Percentiles rank a stretch among this genome's conserved stretches.
Conservation (phyloP, 805 yeast genomes). For the Spathaspora gorwiae region DNA sequence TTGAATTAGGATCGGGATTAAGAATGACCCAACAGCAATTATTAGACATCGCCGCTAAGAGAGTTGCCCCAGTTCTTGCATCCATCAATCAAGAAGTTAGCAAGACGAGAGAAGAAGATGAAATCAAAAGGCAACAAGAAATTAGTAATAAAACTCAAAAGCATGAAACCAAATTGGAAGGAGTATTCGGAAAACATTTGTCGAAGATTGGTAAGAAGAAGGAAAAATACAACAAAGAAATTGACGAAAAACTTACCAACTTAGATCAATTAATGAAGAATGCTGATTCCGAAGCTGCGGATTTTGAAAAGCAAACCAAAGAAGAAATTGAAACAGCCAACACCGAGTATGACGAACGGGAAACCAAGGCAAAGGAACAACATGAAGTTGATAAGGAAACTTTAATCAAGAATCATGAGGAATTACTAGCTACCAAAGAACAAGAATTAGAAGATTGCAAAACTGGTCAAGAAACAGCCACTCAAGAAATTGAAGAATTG, state of each 20-base stretch:
- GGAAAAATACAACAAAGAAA: slow-evolving; percentile 38
- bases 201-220: slow-evolving; percentile 35
- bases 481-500: slow-evolving; percentile 41
- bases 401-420: slow-evolving; percentile 39
- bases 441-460: slow-evolving; percentile 42
- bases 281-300: slow-evolving; percentile 29
- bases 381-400: slow-evolving; percentile 44
- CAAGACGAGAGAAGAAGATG: slow-evolving; percentile 40
- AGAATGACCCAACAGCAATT: slow-evolving; percentile 51
- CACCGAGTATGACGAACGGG: slow-evolving; percentile 42
- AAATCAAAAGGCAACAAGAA: slow-evolving; percentile 34
- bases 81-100: slow-evolving; percentile 48
- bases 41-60: slow-evolving; percentile 49
- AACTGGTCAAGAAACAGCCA: slow-evolving; percentile 37
- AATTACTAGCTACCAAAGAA: slow-evolving; percentile 41
- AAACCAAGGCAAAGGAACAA: slow-evolving; percentile 41
- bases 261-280: slow-evolving; percentile 18
- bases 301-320: slow-evolving; percentile 38
- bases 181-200: slow-evolving; percentile 33
- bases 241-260: slow-evolving; percentile 25
- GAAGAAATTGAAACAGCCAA: slow-evolving; percentile 43
- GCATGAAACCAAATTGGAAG: slow-evolving; percentile 33
- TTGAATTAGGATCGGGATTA: slow-evolving; percentile 53
- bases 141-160: slow-evolving; percentile 31
- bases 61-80: slow-evolving; percentile 52